These are phyloP conservation scores for Platanthera guangdongensis DNA, from an alignment of 106 monocot genomes.

Conservation along the genomic window DNA sequence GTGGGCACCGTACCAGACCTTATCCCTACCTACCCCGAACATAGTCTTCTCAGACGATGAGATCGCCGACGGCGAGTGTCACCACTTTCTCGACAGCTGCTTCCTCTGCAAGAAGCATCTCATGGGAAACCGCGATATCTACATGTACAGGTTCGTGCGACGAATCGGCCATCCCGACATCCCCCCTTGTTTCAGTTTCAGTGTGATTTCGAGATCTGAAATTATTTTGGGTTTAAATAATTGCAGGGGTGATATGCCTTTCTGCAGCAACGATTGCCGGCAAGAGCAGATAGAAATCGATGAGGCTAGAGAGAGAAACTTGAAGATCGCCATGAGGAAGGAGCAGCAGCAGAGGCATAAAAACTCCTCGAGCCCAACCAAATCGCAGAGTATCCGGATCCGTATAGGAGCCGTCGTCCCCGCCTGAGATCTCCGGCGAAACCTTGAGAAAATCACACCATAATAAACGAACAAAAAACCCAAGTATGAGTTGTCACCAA, in stretches of 20 bases:
- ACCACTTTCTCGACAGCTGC: slow-evolving; percentile 65
- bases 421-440: neutral
- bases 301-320: slow-evolving; percentile 14
- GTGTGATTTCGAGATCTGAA: neutral
- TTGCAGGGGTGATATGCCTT: slow-evolving; percentile 40
- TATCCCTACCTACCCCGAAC: too few relatives aligned
- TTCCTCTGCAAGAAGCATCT: slow-evolving; percentile 66
- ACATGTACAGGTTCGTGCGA: slow-evolving; percentile 68
- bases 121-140: slow-evolving; percentile 56
- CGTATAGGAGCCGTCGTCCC: neutral
- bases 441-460: neutral
- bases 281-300: slow-evolving; percentile 53
- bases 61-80: slow-evolving; percentile 15
- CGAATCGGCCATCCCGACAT: too few relatives aligned
- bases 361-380: neutral
- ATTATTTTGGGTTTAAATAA: neutral
- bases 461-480: neutral
- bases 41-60: neutral
- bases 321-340: neutral
- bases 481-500: neutral
- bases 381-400: slow-evolving; percentile 1
- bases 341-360: neutral
- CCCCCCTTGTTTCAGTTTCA: neutral
- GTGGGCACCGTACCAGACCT: too few relatives aligned
- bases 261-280: slow-evolving; percentile 53